phyloP scores from a whole-genome alignment of 345 rosid species.

The Salix brachista region DNA sequence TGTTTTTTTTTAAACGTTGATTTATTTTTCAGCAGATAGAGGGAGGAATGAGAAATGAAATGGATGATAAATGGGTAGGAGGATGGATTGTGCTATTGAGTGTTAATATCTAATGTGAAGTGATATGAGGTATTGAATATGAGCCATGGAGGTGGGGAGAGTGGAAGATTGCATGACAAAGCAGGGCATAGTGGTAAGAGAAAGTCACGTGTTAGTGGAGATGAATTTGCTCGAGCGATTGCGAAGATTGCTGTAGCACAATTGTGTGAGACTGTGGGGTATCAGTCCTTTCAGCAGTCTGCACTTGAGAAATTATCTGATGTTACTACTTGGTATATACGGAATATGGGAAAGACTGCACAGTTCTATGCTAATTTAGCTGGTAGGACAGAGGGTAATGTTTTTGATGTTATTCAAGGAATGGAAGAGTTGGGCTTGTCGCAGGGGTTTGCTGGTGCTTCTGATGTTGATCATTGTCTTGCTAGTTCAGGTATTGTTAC shows the following conservation, averaged over 20 bases:
- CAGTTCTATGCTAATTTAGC: constrained; percentile 53
- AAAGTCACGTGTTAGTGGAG: constrained; percentile 30
- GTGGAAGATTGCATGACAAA: constrained; percentile 41
- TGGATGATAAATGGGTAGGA: constrained; percentile 11
- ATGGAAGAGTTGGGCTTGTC: constrained; percentile 61
- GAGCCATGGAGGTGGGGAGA: constrained; percentile 78
- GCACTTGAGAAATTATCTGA: constrained; percentile 66
- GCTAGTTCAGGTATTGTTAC: constrained; percentile 51
- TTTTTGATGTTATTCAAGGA: constrained; percentile 63
- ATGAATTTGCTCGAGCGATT: constrained; percentile 47
- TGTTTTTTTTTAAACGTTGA: no score
- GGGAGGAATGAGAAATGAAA: background rate
- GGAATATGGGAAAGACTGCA: constrained; percentile 53
- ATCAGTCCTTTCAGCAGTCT: constrained; percentile 67
- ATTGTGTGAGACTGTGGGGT: constrained; percentile 67
- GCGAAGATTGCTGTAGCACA: constrained; percentile 70
- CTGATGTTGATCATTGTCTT: constrained; percentile 56
- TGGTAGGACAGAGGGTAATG: constrained; percentile 59
- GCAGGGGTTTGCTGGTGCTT: constrained; percentile 59
- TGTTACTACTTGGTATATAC: constrained; percentile 49
- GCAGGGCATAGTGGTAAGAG: constrained; percentile 21
- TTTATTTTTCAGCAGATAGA: background rate
- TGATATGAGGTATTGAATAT: constrained; percentile 74
- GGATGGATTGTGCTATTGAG: constrained; percentile 37
- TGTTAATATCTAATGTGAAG: constrained; percentile 27